phyloP scores from a whole-genome alignment of 2,329 filamentous ascomycete genomes.

The Polychaeton citri region DNA sequence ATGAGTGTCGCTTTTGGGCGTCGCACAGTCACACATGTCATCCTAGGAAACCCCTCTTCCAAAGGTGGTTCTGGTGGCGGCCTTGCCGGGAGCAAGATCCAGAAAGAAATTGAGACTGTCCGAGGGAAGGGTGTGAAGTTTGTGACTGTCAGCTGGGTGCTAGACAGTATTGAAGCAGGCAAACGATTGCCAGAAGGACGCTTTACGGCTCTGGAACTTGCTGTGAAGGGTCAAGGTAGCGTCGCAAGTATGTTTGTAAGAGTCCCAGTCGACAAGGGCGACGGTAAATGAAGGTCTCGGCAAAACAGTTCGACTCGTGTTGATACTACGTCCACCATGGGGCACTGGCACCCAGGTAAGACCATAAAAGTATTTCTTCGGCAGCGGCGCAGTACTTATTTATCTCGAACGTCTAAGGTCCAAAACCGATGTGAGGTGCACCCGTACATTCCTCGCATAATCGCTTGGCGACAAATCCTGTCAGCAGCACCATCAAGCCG shows the following conservation, averaged over 20 bases:
- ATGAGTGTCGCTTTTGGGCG: slow-evolving; percentile 60
- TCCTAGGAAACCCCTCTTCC: slow-evolving; percentile 45
- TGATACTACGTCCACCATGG: no score
- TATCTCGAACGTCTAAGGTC: no score
- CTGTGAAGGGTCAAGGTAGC: slow-evolving; percentile 49
- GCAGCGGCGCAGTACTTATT: no score
- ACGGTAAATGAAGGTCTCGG: no score
- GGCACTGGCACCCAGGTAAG: no score
- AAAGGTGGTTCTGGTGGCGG: slow-evolving; percentile 54
- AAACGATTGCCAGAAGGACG: slow-evolving; percentile 61
- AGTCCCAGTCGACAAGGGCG: no score
- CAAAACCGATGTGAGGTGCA: no score
- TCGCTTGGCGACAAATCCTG: no score
- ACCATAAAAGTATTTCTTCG: no score
- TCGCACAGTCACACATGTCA: slow-evolving; percentile 70
- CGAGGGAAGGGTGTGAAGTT: slow-evolving; percentile 62
- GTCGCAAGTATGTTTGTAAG: slow-evolving; percentile 31
- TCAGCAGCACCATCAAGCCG: no score
- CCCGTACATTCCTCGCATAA: no score
- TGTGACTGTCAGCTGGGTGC: slow-evolving; percentile 69
- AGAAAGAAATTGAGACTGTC: slow-evolving; percentile 55
- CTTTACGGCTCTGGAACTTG: slow-evolving; percentile 53
- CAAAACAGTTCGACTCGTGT: no score
- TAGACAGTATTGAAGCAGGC: slow-evolving; percentile 70
- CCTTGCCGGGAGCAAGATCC: slow-evolving; percentile 62